A percentile compares a stretch with the other conserved stretches of the same genome.
Evolutionary conservation across 176 grass and related monocot genomes (phyloP).

Genomic region (Tillandsia fasciculata): DNA sequence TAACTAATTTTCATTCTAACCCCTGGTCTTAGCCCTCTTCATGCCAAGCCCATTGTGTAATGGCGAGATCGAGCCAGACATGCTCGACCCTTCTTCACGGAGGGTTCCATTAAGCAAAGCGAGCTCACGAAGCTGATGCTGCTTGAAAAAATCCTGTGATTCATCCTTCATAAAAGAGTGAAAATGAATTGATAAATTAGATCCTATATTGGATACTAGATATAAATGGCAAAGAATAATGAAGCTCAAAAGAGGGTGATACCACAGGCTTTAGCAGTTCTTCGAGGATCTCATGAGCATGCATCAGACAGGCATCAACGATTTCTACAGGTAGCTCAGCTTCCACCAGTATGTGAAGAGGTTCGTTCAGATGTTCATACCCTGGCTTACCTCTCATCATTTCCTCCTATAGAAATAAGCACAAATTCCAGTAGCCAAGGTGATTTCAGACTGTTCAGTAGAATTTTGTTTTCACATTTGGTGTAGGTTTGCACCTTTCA

Average conservation of each 20-base stretch:
- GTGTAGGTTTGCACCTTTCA: no score
- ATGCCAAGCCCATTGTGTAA: slow-evolving; percentile 46
- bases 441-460: not conserved
- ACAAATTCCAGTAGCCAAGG: not conserved
- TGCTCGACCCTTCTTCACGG: slow-evolving; percentile 45
- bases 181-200: slow-evolving; percentile 10
- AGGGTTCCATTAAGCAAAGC: slow-evolving; percentile 68
- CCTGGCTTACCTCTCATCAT: slow-evolving; percentile 77
- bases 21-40: slow-evolving; percentile 40
- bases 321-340: slow-evolving; percentile 71
- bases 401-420: slow-evolving; percentile 37
- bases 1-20: not conserved
- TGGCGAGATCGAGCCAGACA: slow-evolving; percentile 36
- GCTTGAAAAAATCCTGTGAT: slow-evolving; percentile 88
- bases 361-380: slow-evolving; percentile 79
- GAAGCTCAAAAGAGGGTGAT: not conserved
- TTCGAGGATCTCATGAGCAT: slow-evolving; percentile 78
- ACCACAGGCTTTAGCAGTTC: slow-evolving; percentile 75
- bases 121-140: slow-evolving; percentile 71
- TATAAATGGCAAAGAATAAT: not conserved
- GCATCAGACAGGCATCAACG: slow-evolving; percentile 57
- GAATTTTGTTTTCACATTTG: no score
- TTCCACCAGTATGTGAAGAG: slow-evolving; percentile 78
- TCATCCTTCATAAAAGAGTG: slow-evolving; percentile 48
- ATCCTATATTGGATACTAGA: not conserved